phyloP scores from a whole-genome alignment of 2,329 filamentous ascomycete species.

The Magnaporthiopsis incrustans region DNA sequence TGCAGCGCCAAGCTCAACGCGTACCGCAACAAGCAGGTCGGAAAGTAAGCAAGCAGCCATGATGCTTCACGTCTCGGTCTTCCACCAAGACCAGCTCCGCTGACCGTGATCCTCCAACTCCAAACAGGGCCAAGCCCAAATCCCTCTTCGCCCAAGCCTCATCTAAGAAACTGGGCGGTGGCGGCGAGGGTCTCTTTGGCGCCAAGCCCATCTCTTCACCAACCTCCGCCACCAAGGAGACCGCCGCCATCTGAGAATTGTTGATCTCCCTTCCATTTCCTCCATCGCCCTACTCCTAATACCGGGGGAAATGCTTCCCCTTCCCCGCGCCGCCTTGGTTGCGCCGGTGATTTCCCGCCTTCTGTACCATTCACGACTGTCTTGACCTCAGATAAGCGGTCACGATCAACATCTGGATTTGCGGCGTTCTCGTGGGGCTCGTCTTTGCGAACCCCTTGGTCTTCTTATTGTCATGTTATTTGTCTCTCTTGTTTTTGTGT shows the following conservation, averaged over 20 bases:
- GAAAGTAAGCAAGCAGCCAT: conserved; percentile 58
- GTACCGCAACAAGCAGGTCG: conserved; percentile 71
- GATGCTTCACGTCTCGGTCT: no score
- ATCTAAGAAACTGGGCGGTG: conserved; percentile 50
- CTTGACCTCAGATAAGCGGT: neutral
- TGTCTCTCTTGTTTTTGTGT: neutral
- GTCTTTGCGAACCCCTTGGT: neutral
- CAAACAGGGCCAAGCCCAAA: conserved; percentile 54
- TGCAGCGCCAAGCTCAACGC: conserved; percentile 76
- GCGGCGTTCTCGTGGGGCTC: neutral
- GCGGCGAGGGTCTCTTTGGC: conserved; percentile 34
- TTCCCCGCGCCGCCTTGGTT: neutral
- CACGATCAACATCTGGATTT: neutral
- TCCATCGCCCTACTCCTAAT: neutral
- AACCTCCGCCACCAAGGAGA: neutral
- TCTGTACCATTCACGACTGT: neutral
- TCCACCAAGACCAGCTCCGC: neutral
- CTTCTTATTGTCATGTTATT: neutral
- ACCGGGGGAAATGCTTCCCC: neutral
- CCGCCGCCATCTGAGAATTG: neutral
- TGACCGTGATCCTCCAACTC: neutral
- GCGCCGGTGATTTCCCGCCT: neutral
- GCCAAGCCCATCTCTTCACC: conserved; percentile 4
- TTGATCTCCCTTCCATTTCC: neutral
- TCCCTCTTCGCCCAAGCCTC: conserved; percentile 61